A percentile compares a stretch with the other conserved stretches of the same genome.
Conservation (phyloP, 306 rosid species). For the Inga leiocalycina region DNA sequence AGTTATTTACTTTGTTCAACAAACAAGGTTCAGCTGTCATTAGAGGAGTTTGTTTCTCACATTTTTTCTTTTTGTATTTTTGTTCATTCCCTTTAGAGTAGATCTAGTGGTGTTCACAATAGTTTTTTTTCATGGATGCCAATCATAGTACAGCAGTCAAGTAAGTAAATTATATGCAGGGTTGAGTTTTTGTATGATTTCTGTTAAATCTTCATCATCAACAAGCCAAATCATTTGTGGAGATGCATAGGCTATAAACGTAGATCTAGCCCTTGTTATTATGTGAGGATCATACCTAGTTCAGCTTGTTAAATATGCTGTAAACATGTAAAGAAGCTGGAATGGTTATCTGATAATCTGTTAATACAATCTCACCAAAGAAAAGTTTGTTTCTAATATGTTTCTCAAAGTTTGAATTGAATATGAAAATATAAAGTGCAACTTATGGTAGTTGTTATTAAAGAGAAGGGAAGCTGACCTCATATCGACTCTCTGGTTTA, state of each 20-base stretch:
- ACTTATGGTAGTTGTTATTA: neutral
- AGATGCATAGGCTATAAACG: neutral
- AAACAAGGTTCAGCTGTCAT: slow-evolving; percentile 49
- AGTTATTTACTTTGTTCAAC: slow-evolving; percentile 48
- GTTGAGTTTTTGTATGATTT: slow-evolving; percentile 50
- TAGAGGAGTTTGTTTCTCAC: slow-evolving; percentile 40
- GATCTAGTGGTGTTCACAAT: slow-evolving; percentile 38
- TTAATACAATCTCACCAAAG: neutral
- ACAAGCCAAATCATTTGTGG: slow-evolving; percentile 29
- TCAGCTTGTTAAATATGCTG: neutral
- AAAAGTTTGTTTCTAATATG: neutral
- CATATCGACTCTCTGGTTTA: neutral
- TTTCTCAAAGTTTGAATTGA: too few relatives aligned
- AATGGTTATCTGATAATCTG: neutral
- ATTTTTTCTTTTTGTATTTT: slow-evolving; percentile 11
- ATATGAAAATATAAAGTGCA: neutral
- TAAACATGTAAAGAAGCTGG: neutral
- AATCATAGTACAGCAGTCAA: slow-evolving; percentile 32
- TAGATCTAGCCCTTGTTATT: neutral
- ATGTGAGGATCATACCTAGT: neutral
- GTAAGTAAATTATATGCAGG: slow-evolving; percentile 46
- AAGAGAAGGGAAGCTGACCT: too few relatives aligned
- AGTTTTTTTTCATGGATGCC: slow-evolving; percentile 39
- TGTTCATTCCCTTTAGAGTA: slow-evolving; percentile 25
- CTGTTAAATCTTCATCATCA: slow-evolving; percentile 30